Conservation (phyloP, 2,329 filamentous ascomycete species). For the Penicillium sp. region DNA sequence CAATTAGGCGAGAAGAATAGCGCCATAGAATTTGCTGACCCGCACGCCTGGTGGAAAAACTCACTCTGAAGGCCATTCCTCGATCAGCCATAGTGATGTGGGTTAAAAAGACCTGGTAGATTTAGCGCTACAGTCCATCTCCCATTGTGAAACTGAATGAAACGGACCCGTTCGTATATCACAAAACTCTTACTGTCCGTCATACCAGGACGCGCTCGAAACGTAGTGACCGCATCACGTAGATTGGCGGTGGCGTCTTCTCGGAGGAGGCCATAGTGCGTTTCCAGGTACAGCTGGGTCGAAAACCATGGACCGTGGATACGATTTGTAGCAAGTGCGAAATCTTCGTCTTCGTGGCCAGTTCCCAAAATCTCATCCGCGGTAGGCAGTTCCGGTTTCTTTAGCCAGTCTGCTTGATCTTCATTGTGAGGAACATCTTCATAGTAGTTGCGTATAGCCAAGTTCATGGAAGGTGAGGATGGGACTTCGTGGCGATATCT, state of each 20-base stretch:
- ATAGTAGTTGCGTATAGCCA: conserved; percentile 1
- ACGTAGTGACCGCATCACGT: conserved; percentile 57
- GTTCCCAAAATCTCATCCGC: conserved; percentile 34
- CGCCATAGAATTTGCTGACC: conserved; percentile 64
- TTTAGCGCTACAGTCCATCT: no score
- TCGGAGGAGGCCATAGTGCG: conserved; percentile 69
- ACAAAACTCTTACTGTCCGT: conserved; percentile 53
- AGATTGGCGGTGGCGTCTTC: conserved; percentile 68
- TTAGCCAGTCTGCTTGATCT: conserved; percentile 27
- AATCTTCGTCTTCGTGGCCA: conserved; percentile 15
- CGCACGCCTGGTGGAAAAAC: conserved; percentile 63
- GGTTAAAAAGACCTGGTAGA: conserved; percentile 56
- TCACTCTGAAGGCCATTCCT: conserved; percentile 61
- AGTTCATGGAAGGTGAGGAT: background rate
- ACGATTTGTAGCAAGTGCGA: conserved; percentile 45
- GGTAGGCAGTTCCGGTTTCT: conserved; percentile 38
- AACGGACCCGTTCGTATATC: conserved; percentile 62
- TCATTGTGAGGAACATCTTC: background rate
- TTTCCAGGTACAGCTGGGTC: conserved; percentile 61
- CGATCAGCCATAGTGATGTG: conserved; percentile 58
- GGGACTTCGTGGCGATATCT: background rate
- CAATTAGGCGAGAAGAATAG: conserved; percentile 53
- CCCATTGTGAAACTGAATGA: no score
- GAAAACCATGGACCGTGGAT: conserved; percentile 53
- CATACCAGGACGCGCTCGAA: conserved; percentile 50